Conservation (phyloP, 345 rosid species). For the Murraya koenigii region DNA sequence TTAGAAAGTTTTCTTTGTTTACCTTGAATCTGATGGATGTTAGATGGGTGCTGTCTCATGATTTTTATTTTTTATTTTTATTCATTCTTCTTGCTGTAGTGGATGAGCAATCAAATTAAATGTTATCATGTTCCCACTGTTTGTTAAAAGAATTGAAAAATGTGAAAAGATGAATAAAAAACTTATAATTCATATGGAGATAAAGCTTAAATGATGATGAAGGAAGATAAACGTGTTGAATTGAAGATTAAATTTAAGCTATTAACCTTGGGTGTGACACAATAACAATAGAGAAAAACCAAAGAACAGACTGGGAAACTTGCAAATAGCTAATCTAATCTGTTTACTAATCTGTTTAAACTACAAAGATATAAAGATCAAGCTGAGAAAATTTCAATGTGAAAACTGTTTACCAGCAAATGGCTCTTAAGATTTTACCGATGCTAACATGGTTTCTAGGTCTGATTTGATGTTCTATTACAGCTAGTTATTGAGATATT, state of each 20-base stretch:
- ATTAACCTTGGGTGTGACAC: background rate
- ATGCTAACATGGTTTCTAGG: background rate
- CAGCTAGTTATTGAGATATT: background rate
- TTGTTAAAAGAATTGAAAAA: background rate
- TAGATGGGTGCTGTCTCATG: background rate
- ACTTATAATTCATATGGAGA: background rate
- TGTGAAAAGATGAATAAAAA: background rate
- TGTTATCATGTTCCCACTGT: background rate
- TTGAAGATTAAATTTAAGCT: background rate
- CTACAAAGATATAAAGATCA: background rate
- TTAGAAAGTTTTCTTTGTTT: constrained; percentile 7
- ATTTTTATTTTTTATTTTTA: background rate
- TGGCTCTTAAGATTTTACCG: background rate
- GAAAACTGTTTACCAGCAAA: background rate
- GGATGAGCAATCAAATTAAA: too few species aligned
- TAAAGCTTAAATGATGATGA: background rate
- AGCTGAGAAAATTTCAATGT: background rate
- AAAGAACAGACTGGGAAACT: background rate
- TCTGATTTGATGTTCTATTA: background rate
- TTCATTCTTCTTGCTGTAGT: background rate
- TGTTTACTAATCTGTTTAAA: background rate
- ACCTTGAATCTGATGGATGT: background rate
- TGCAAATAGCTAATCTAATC: background rate
- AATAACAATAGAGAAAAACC: background rate
- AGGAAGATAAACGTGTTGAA: background rate